Evolutionary conservation across 2,329 filamentous ascomycete species (phyloP).

Genomic region (Monilinia laxa): DNA sequence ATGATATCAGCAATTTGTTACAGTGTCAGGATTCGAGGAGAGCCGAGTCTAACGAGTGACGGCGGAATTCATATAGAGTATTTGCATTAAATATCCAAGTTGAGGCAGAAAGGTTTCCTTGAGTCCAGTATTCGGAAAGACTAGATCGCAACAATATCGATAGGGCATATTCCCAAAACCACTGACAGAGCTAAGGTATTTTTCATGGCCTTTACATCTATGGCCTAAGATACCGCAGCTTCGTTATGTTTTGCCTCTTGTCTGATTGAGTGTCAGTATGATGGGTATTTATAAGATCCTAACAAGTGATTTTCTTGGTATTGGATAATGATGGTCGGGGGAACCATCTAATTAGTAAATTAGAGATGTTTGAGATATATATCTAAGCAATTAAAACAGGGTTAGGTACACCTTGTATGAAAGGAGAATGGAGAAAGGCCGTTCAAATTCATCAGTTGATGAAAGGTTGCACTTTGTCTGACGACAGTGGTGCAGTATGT

Average conservation of each 20-base stretch:
- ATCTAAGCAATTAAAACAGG: not conserved
- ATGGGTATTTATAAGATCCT: not conserved
- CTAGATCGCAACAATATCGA: not conserved
- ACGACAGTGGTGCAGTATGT: no score
- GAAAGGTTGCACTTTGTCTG: no score
- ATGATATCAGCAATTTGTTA: not conserved
- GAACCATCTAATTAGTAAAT: not conserved
- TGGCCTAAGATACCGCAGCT: not conserved
- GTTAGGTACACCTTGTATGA: no score
- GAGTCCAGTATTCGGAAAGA: not conserved
- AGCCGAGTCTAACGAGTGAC: not conserved
- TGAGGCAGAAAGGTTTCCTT: not conserved
- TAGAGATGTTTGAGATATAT: not conserved
- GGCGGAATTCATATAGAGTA: not conserved
- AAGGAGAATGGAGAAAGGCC: no score
- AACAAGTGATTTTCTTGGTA: not conserved
- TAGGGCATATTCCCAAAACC: not conserved
- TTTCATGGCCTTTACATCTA: not conserved
- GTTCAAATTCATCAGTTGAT: no score
- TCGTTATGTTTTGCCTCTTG: not conserved
- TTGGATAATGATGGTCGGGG: not conserved
- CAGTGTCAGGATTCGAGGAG: not conserved
- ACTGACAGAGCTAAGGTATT: not conserved
- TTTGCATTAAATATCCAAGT: not conserved
- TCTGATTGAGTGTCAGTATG: no score